A percentile compares a stretch with the other conserved stretches of the same genome.
phyloP scores from a whole-genome alignment of 2,329 filamentous ascomycete genomes.

The Diaporthe sp. region DNA sequence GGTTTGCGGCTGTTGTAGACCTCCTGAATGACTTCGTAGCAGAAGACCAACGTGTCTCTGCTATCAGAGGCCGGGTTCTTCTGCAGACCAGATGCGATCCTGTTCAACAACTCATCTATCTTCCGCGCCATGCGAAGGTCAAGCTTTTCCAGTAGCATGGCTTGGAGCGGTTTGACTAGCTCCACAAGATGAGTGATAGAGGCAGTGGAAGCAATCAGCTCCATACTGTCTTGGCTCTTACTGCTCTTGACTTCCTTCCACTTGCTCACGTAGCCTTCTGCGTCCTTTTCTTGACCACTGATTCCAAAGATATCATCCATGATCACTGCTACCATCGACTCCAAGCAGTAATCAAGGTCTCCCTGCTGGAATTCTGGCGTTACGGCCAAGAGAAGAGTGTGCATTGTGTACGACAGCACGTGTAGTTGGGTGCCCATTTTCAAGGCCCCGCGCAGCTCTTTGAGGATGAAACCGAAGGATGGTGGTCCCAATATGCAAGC shows the following conservation, averaged over 20 bases:
- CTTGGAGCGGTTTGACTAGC: conserved; percentile 83
- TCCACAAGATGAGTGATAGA: conserved; percentile 81
- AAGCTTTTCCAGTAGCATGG: conserved; percentile 85
- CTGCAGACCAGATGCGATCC: conserved; percentile 85
- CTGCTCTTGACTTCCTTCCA: conserved; percentile 99
- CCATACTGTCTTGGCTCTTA: conserved; percentile 98
- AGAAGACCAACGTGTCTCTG: conserved; percentile 90
- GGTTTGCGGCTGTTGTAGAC: conserved; percentile 77
- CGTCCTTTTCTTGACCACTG: conserved; percentile 95
- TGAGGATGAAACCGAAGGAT: conserved; percentile 93
- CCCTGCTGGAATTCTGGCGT: conserved; percentile 82
- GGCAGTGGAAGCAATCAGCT: conserved; percentile 86
- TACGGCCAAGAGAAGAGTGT: conserved; percentile 86
- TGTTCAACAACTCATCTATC: conserved; percentile 87
- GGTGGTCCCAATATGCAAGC: conserved; percentile 82
- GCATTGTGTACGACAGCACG: conserved; percentile 93
- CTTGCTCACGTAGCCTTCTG: conserved; percentile 92
- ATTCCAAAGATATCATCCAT: conserved; percentile 98
- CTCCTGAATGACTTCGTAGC: conserved; percentile 92
- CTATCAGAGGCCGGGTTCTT: conserved; percentile 85
- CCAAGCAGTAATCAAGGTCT: conserved; percentile 89
- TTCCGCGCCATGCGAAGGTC: conserved; percentile 87
- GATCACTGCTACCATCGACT: conserved; percentile 83
- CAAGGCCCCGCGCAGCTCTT: conserved; percentile 87
- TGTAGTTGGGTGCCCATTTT: conserved; percentile 92